Conservation (phyloP, 306 rosid genomes). For the Crataegus laevigata region DNA sequence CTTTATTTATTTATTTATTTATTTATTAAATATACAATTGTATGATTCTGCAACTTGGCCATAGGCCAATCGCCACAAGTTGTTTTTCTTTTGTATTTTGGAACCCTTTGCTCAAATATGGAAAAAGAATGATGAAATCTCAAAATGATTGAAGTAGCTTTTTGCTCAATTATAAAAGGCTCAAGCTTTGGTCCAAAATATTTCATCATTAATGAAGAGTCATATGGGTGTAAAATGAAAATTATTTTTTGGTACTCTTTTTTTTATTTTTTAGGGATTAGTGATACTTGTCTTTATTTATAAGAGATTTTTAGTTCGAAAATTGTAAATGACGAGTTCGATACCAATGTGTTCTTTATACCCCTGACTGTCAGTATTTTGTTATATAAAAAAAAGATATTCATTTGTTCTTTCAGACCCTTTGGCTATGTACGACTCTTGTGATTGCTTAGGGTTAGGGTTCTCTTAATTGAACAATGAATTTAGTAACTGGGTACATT, state of each 20-base stretch:
- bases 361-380: accelerated
- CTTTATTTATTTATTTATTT: not conserved
- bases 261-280: not conserved
- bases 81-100: not conserved
- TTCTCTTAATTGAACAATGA: not conserved
- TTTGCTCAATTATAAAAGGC: not conserved
- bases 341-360: too few relatives aligned
- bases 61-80: not conserved
- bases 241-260: not conserved
- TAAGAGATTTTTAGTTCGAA: too few relatives aligned
- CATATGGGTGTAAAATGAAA: not conserved
- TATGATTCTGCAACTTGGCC: not conserved
- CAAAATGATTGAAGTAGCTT: not conserved
- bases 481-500: too few relatives aligned
- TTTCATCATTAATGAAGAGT: not conserved
- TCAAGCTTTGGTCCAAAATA: not conserved
- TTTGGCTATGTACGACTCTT: not conserved
- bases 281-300: not conserved
- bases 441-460: not conserved
- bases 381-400: too few relatives aligned
- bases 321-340: too few relatives aligned
- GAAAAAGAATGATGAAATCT: not conserved
- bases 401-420: not conserved
- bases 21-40: not conserved
- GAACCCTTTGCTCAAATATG: not conserved